phyloP scores from a whole-genome alignment of 805 yeast genomes.

The Wickerhamiella dianesei region DNA sequence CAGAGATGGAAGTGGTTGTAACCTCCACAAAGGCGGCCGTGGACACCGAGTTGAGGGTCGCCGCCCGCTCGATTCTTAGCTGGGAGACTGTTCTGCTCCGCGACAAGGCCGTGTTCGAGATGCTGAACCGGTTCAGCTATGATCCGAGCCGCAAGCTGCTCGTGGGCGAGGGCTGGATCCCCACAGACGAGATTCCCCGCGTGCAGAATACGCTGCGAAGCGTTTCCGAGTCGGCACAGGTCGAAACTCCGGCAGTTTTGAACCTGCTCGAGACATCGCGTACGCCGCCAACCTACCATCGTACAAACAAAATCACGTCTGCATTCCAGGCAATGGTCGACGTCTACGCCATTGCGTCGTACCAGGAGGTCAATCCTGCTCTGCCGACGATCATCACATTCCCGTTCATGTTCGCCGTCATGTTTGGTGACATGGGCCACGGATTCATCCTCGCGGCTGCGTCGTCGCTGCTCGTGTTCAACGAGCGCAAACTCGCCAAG shows the following conservation, averaged over 20 bases:
- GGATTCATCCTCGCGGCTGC: constrained; percentile 72
- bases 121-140: constrained; percentile 66
- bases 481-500: constrained; percentile 55
- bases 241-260: constrained; percentile 35
- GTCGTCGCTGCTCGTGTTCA: constrained; percentile 54
- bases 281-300: constrained; percentile 89
- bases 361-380: constrained; percentile 93
- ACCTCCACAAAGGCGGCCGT: constrained; percentile 54
- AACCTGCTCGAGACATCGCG: constrained; percentile 57
- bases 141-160: constrained; percentile 75
- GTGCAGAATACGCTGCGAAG: constrained; percentile 55
- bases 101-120: constrained; percentile 71
- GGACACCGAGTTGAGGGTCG: constrained; percentile 60
- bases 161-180: constrained; percentile 95
- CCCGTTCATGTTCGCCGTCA: constrained; percentile 96
- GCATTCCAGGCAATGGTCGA: constrained; percentile 92
- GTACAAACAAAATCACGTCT: constrained; percentile 84
- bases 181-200: constrained; percentile 56
- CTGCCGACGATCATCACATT: constrained; percentile 88
- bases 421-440: constrained; percentile 98
- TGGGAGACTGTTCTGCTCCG: constrained; percentile 61
- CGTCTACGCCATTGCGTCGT: constrained; percentile 87
- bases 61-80: constrained; percentile 57
- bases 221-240: constrained; percentile 38
- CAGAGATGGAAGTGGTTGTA: constrained; percentile 48